Base-by-base conservation (phyloP, 805 yeast genomes). In the Suhomyces pyralidae region DNA sequence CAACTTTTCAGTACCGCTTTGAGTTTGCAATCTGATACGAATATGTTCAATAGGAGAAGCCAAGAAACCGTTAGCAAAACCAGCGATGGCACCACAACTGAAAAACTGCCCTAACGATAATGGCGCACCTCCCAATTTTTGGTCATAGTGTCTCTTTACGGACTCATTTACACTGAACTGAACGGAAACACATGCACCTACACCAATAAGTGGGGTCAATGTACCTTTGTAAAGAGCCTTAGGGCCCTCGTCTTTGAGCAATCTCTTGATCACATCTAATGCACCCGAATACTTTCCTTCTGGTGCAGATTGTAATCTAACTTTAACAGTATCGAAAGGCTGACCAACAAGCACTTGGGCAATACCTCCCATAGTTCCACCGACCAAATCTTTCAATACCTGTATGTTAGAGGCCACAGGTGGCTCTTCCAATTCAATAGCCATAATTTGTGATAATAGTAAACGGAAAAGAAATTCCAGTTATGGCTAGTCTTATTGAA, bases 131-230 rank as follows among this genome's bases (percentile, higher is more conserved):
- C 68, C 68, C 44, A 78, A 73, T 57, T 80, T 79, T 20, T 65
- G 65, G 48, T 73, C 74, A 64, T 88, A 91, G 55, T 78, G 73
- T 62, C 97, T 79, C 72, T 94, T 94, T 97, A 93, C 90, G 63
- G 80, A 86, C 69, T 94, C 98, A 64, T 92, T 92, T 36, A 90
- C 96, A 45, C 97, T 94, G 65, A 94, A 94, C 70, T 94, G 99
- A 40, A 93, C 88, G 7, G 97, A 89, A 10, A 94, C 97, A 77
- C 97, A 92, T 0, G 96, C 97, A 49, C 99, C 99, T n/a, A 93
- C 79, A 6, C 80, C 80, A 42, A 76, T 65, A 58, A 74, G 68
- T 6, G 79, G 78, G 12, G 79, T 76, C 62, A 76, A 71, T 19
- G 80, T 74, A 17, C 80, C 80, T 55, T 75, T 76, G 57, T 75